Evolutionary conservation across 2,329 filamentous ascomycete species (phyloP).

Genomic region (Endoconidiophora laricicola): DNA sequence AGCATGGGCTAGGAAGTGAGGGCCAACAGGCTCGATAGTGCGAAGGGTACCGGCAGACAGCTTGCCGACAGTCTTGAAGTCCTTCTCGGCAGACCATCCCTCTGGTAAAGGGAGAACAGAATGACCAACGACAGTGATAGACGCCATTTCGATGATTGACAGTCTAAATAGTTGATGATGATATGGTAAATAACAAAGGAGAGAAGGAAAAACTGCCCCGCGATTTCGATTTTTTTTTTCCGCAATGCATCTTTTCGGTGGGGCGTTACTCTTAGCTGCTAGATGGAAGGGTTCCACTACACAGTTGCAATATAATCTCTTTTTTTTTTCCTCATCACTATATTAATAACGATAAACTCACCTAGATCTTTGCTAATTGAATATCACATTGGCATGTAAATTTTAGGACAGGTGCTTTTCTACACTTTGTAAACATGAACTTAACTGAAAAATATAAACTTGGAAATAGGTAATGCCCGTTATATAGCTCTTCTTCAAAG

Average conservation of each 20-base stretch:
- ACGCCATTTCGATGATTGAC: slow-evolving; percentile 37
- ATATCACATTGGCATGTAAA: no score
- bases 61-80: slow-evolving; percentile 71
- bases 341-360: no score
- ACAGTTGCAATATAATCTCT: background rate
- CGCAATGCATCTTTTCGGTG: background rate
- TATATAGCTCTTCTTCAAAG: no score
- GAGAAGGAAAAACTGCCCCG: slow-evolving; percentile 3
- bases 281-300: background rate
- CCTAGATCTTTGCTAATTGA: no score
- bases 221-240: slow-evolving; percentile 1
- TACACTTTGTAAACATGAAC: no score
- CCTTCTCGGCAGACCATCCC: slow-evolving; percentile 75
- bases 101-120: slow-evolving; percentile 60
- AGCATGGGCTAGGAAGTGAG: slow-evolving; percentile 94
- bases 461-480: no score
- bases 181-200: slow-evolving; percentile 13
- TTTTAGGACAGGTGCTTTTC: no score
- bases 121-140: slow-evolving; percentile 41
- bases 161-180: slow-evolving; percentile 11
- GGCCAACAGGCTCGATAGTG: slow-evolving; percentile 87
- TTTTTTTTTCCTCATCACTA: no score
- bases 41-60: slow-evolving; percentile 66
- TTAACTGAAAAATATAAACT: no score
- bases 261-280: background rate